Evolutionary conservation across 495 filamentous ascomycete genomes (phyloP).

Genomic region (Penicillium coffeae): DNA sequence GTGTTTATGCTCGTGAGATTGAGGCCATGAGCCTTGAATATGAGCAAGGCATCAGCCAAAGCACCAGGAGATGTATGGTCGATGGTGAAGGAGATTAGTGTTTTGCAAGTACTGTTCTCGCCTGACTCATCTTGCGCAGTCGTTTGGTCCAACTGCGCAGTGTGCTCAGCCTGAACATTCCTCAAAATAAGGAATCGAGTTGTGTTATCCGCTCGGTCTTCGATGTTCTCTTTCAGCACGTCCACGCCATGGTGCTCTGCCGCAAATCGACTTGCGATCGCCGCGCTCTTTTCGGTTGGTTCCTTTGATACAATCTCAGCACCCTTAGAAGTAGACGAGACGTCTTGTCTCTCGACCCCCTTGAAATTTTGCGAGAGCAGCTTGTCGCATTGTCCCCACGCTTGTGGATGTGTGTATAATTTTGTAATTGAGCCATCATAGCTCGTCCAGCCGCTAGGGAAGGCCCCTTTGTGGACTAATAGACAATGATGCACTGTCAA

Average conservation of each 20-base stretch:
- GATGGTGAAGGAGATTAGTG: slow-evolving; percentile 76
- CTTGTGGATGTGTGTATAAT: slow-evolving; percentile 90
- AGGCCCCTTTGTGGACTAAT: slow-evolving; percentile 49
- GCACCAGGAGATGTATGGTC: slow-evolving; percentile 74
- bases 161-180: slow-evolving; percentile 34
- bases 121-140: slow-evolving; percentile 4
- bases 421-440: slow-evolving; percentile 37
- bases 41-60: slow-evolving; percentile 71
- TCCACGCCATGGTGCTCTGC: slow-evolving; percentile 63
- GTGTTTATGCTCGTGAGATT: slow-evolving; percentile 91
- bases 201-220: slow-evolving; percentile 79
- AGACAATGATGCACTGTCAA: slow-evolving; percentile 83
- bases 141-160: slow-evolving; percentile 9
- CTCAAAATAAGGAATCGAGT: slow-evolving; percentile 82
- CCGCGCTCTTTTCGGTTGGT: slow-evolving; percentile 56
- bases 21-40: slow-evolving; percentile 66
- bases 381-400: slow-evolving; percentile 84
- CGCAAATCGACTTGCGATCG: slow-evolving; percentile 72
- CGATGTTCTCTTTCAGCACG: slow-evolving; percentile 68
- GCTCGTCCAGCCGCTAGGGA: slow-evolving; percentile 17
- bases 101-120: slow-evolving; percentile 51
- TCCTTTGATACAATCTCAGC: slow-evolving; percentile 70
- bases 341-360: slow-evolving; percentile 73
- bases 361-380: slow-evolving; percentile 66
- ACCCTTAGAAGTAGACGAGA: slow-evolving; percentile 78